Base-by-base conservation (phyloP, 2,329 filamentous ascomycete genomes). In the Venturia carpophila region DNA sequence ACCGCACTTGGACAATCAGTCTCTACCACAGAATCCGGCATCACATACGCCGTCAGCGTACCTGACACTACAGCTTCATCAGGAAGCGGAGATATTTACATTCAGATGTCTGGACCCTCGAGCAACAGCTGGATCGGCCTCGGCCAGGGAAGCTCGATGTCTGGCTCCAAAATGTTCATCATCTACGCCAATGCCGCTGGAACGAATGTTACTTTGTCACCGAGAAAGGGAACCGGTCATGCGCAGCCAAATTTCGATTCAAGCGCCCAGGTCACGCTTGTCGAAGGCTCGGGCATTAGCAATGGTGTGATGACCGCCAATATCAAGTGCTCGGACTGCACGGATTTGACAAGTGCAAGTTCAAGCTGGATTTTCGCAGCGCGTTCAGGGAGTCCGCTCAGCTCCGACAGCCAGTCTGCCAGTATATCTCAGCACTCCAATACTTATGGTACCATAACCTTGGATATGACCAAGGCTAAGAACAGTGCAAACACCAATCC, bases 121-220 rank as follows among this genome's bases (percentile, higher is more conserved):
- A 76, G 71, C 6, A 79, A 83, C 70, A 72, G 79, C 73, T 87
- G 82, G 80, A 77, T 84, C 42, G 81, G 78, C 3, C 71, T 86
- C 3, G 84, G 83, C 9, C 82, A 85, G 70, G 84, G 84, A 34
- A 74, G 69, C 1, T 68, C 71, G 24, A 87, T 86, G 84, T 68
- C 72, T 19, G 80, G 79, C 27, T 72, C 84, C 6, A 84, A 84
- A 71, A 85, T 87, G 60, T 85, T 86, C 70, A 74, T 86, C 55
- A 75, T 85, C 6, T 86, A 86, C 69, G 78, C 81, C n/a, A 77
- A 79, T 34, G 74, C 78, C 47, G 73, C 73, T 45, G 79, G 82
- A 34, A 78, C 73, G 55, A 85, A 84, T 67, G 81, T 86, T 17
- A 87, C 84, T 0, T 68, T 87, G 10, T 85, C 83, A 3, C 80